phyloP scores from a whole-genome alignment of 139 green algal species.

The Zygnema circumcarinatum region DNA sequence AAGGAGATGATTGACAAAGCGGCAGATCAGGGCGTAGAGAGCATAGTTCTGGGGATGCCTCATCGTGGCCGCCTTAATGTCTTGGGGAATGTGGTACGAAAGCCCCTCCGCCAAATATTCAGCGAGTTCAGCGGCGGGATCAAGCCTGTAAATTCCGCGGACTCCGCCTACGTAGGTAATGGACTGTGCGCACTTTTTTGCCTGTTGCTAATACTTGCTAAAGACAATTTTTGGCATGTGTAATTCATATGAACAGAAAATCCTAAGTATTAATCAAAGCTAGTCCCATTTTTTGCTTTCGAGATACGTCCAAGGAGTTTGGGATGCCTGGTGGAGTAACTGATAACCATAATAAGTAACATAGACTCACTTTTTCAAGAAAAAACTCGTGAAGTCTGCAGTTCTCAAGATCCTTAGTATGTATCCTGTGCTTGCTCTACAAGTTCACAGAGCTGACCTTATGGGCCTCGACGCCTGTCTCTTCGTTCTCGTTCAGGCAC shows the following conservation, averaged over 20 bases:
- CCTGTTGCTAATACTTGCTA: neutral
- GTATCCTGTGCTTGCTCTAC: too few species aligned
- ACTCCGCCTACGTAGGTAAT: conserved; percentile 31
- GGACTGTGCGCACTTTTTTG: too few species aligned
- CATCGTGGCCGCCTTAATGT: conserved; percentile 91
- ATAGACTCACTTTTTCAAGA: too few species aligned
- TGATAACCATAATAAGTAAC: too few species aligned
- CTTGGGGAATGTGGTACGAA: conserved; percentile 97
- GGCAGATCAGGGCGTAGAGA: conserved; percentile 86
- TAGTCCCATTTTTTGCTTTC: neutral
- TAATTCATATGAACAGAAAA: neutral
- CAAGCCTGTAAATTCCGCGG: conserved; percentile 61
- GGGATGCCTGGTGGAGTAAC: too few species aligned
- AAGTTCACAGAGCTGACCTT: too few species aligned
- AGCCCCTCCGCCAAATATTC: conserved; percentile 97
- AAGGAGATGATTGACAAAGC: conserved; percentile 90
- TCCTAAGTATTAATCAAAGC: neutral
- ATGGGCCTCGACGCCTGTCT: too few species aligned
- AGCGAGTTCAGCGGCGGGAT: conserved; percentile 87
- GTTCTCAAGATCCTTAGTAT: too few species aligned
- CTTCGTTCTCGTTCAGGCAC: conserved; percentile 23
- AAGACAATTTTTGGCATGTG: neutral
- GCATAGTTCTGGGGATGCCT: conserved; percentile 86
- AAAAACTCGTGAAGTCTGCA: too few species aligned
- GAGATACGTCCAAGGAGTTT: too few species aligned